phyloP scores from a whole-genome alignment of 257 asterid genomes.

The Mentha longifolia region DNA sequence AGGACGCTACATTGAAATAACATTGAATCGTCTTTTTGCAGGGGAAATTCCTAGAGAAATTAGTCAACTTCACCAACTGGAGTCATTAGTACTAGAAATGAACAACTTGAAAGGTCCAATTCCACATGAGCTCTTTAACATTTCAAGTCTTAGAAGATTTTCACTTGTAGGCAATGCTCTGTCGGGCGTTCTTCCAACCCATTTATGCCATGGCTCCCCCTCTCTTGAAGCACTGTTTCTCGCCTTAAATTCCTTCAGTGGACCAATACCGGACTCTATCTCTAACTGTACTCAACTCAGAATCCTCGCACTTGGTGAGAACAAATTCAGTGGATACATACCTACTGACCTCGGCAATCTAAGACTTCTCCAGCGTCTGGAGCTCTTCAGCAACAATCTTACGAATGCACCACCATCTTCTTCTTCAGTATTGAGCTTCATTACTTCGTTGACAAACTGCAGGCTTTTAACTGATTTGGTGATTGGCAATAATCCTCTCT shows the following conservation, averaged over 20 bases:
- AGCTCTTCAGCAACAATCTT: neutral
- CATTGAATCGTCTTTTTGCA: neutral
- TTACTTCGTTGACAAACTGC: neutral
- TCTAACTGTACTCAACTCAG: neutral
- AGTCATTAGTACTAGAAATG: accelerated
- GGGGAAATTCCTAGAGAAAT: conserved; percentile 43
- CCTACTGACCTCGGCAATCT: neutral
- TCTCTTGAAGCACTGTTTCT: conserved; percentile 15
- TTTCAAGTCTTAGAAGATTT: conserved; percentile 28
- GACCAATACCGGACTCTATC: conserved; percentile 32
- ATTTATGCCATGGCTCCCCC: neutral
- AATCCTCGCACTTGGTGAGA: neutral
- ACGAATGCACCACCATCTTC: neutral
- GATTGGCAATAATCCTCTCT: neutral
- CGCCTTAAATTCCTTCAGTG: neutral
- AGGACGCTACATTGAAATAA: neutral
- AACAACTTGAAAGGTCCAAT: conserved; percentile 35
- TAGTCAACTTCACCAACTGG: conserved; percentile 35
- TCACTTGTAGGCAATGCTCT: neutral
- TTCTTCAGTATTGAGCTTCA: neutral
- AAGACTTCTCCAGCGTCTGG: neutral
- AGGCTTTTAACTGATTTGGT: neutral
- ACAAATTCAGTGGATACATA: neutral
- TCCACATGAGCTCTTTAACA: conserved; percentile 39
- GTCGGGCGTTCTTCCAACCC: conserved; percentile 34